A percentile compares a stretch with the other conserved stretches of the same genome.
Conservation (phyloP, 306 rosid species). For the Vigna unguiculata region DNA sequence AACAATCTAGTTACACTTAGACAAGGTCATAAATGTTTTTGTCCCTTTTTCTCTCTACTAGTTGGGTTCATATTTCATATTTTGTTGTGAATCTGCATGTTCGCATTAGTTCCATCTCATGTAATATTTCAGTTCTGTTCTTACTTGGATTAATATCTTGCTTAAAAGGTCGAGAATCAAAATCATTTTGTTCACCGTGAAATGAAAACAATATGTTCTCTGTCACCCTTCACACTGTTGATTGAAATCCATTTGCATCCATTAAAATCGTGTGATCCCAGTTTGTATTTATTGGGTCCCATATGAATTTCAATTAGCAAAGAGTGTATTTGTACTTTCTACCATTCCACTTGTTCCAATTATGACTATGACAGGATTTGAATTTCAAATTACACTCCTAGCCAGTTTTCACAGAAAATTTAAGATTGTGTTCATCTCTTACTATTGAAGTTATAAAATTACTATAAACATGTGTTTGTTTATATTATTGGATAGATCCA, state of each 20-base stretch:
- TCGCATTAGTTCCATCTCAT: background rate
- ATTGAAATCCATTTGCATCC: background rate
- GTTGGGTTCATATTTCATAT: background rate
- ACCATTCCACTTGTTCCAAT: background rate
- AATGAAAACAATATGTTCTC: background rate
- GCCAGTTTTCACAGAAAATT: background rate
- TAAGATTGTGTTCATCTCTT: background rate
- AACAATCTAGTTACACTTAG: background rate
- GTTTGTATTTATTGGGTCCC: background rate
- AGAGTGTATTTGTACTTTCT: background rate
- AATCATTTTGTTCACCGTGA: background rate
- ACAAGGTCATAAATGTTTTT: constrained; percentile 11
- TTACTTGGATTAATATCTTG: background rate
- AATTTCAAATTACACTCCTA: constrained; percentile 4
- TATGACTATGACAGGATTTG: constrained; percentile 9
- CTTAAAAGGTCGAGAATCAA: background rate
- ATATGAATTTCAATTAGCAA: background rate
- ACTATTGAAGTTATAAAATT: background rate
- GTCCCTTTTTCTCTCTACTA: background rate
- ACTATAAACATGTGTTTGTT: constrained; percentile 13
- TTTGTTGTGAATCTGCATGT: constrained; percentile 29
- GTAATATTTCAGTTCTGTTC: background rate
- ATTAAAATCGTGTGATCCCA: background rate
- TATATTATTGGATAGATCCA: constrained; percentile 14
- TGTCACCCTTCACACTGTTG: background rate